These are phyloP conservation scores for Exophiala sideris DNA, from an alignment of 2,329 filamentous ascomycete species.

Conservation along the genomic window DNA sequence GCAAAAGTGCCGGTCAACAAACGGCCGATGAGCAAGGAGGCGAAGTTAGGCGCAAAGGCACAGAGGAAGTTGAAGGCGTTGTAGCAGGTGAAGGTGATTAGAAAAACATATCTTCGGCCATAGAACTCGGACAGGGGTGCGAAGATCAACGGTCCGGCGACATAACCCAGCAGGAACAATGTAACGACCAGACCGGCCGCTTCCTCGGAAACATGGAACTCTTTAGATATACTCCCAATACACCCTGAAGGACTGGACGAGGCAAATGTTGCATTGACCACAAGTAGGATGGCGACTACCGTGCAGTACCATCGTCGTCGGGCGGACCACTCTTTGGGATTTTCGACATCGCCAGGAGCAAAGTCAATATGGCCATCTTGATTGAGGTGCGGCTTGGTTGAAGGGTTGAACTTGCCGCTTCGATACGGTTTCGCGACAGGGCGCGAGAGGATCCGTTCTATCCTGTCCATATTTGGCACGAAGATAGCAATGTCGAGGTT, in stretches of 20 bases:
- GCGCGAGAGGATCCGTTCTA: slow-evolving; percentile 48
- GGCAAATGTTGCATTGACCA: slow-evolving; percentile 56
- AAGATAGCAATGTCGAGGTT: background rate
- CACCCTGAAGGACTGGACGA: slow-evolving; percentile 43
- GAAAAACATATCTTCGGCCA: slow-evolving; percentile 55
- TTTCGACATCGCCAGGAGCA: slow-evolving; percentile 47
- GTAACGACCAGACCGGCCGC: slow-evolving; percentile 58
- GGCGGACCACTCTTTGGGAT: slow-evolving; percentile 41
- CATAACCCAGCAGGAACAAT: slow-evolving; percentile 62
- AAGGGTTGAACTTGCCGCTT: slow-evolving; percentile 38
- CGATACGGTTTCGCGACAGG: slow-evolving; percentile 54
- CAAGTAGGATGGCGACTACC: slow-evolving; percentile 39
- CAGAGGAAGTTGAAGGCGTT: slow-evolving; percentile 53
- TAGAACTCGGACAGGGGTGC: slow-evolving; percentile 65
- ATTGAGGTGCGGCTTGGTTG: slow-evolving; percentile 45
- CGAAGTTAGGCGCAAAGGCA: slow-evolving; percentile 55
- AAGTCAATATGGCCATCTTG: slow-evolving; percentile 52
- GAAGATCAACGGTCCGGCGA: slow-evolving; percentile 60
- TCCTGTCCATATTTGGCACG: slow-evolving; percentile 45
- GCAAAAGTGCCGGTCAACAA: slow-evolving; percentile 57
- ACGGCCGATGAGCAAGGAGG: slow-evolving; percentile 51
- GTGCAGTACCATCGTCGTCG: slow-evolving; percentile 43
- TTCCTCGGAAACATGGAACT: slow-evolving; percentile 49
- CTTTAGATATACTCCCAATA: slow-evolving; percentile 39
- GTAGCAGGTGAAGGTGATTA: slow-evolving; percentile 39